Conservation (phyloP, 1,139 yeast species). For the Yamadazyma taylorii region DNA sequence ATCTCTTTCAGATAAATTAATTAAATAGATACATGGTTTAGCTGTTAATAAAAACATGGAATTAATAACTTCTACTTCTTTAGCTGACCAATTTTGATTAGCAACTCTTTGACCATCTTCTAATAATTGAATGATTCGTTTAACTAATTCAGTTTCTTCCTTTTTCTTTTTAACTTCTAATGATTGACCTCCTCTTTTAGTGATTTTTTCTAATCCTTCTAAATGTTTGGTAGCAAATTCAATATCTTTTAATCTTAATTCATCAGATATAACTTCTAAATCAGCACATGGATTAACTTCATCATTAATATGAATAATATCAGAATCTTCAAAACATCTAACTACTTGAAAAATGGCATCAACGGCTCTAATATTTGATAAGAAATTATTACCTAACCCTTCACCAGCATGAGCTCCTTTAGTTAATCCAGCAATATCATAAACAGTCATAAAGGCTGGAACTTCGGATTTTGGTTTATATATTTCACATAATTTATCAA, state of each 20-base stretch:
- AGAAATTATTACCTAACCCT: conserved; percentile 97
- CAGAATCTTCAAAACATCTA: conserved; percentile 97
- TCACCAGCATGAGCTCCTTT: conserved; percentile 98
- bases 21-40: conserved; percentile 92
- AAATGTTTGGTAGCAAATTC: conserved; percentile 91
- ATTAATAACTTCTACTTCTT: conserved; percentile 90
- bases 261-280: conserved; percentile 87
- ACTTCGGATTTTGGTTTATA: conserved; percentile 85
- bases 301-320: conserved; percentile 96
- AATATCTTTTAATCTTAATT: conserved; percentile 93
- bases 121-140: conserved; percentile 70
- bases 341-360: conserved; percentile 98
- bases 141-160: conserved; percentile 84
- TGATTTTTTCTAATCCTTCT: conserved; percentile 82
- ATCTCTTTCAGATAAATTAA: conserved; percentile 92
- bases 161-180: conserved; percentile 92
- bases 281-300: conserved; percentile 96
- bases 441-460: conserved; percentile 91
- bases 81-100: conserved; percentile 83
- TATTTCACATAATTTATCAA: conserved; percentile 68
- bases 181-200: conserved; percentile 94
- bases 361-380: conserved; percentile 96
- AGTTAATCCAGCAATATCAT: conserved; percentile 97
- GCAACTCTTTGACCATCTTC: conserved; percentile 89
- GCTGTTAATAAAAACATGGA: conserved; percentile 88